Evolutionary conservation across 2,329 filamentous ascomycete genomes (phyloP), one percentile per base, ranked within the genome.

Genomic region (Talaromyces sp.): DNA sequence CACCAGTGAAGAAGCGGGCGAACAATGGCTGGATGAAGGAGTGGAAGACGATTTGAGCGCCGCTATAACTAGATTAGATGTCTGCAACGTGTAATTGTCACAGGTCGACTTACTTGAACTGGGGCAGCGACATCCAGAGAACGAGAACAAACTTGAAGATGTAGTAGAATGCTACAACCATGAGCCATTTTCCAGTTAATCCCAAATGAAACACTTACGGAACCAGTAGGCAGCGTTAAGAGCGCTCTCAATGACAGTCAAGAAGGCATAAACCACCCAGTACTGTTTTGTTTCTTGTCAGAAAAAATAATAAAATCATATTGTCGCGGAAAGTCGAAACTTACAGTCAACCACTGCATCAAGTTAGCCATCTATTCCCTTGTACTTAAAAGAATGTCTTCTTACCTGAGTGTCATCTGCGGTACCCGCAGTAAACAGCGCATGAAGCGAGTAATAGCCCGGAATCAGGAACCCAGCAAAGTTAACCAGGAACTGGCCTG

Each of bases 131-230:
- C 81, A 99, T 92, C 95, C 95, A 99, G 77, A 99, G 88, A 71
- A 98, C 85, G 77, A 98, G 89, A 74, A 96, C 82, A 75, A 99
- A 97, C 86, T 99, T 99, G 89, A 99, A 98, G 75, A 93, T 93
- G 81, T 91, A 99, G 89, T 99, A 99, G 83, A 99, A 99, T 74
- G 95, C 79, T 81, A 60, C 63, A 31, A 59, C 56, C 26, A 46
- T 62, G 26, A 27, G 46, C 55, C 27, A 64, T 74, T 62, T 77
- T 68, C 14, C 46, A 59, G 27, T 52, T 51, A 59, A 49, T 21
- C n/a, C n/a, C n/a, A 11, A 50, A 19, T 7, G 8, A 14, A n/a
- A 35, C 10, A 77, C 77, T 64, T 78, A 81, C 79, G 84, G 82
- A 88, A 88, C 86, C 86, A 88, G 80, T 88, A 88, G 64, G 86